Evolutionary conservation across 2,329 filamentous ascomycete genomes (phyloP).

Genomic region (Neofusicoccum cordaticola): DNA sequence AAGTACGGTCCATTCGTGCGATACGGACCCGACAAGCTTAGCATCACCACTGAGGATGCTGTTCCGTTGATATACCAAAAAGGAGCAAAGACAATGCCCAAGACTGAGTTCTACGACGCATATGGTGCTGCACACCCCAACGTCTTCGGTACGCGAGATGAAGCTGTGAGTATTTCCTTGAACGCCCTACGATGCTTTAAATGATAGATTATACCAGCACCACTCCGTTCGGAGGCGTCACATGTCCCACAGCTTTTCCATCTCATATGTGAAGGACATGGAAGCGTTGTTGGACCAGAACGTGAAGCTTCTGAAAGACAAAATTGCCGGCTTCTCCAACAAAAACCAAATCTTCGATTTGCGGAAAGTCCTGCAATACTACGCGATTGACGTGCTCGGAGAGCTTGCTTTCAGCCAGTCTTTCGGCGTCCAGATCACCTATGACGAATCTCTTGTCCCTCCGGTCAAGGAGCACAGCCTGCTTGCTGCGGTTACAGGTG

Average conservation of each 20-base stretch:
- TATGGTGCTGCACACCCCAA: conserved; percentile 32
- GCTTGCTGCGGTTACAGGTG: neutral
- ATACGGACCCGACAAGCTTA: conserved; percentile 33
- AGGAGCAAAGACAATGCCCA: conserved; percentile 27
- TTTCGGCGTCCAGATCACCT: conserved; percentile 29
- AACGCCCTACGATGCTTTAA: no score
- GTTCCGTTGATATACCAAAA: conserved; percentile 31
- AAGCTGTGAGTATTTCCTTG: conserved; percentile 8
- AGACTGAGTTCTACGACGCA: conserved; percentile 37
- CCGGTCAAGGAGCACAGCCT: conserved; percentile 33
- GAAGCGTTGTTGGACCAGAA: conserved; percentile 33
- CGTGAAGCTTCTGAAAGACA: conserved; percentile 28
- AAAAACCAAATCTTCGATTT: conserved; percentile 27
- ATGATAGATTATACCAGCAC: neutral
- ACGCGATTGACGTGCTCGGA: conserved; percentile 27
- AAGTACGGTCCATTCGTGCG: conserved; percentile 28
- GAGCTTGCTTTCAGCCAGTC: conserved; percentile 33
- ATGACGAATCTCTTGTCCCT: conserved; percentile 29
- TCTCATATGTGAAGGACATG: conserved; percentile 35
- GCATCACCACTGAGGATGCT: conserved; percentile 28
- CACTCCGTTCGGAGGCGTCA: neutral
- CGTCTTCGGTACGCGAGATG: conserved; percentile 35
- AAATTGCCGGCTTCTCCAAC: conserved; percentile 18
- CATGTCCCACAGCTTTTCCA: conserved; percentile 34
- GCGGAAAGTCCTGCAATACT: conserved; percentile 30